Evolutionary conservation across 768 basidiomycete species (phyloP), one percentile per base, ranked within the genome.

Genomic region (Sporobolomyces roseus): DNA sequence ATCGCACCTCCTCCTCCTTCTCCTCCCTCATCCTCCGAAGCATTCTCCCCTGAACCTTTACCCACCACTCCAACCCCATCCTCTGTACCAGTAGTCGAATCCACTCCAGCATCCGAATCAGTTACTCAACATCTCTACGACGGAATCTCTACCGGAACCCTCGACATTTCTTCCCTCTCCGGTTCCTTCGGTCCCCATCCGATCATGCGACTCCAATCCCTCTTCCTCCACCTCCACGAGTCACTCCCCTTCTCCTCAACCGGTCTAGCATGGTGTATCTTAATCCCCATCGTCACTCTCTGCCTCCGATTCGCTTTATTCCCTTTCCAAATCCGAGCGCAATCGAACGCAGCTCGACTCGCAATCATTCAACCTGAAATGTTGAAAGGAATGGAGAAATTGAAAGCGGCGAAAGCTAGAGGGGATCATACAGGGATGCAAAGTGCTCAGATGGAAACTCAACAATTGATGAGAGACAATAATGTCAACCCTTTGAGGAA

Each of bases 181-280:
- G 64, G 67, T 49, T 63, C 71, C 16, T 73, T 65, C 64, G 71
- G 67, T 9, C 67, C 62, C 13, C 71, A 73, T 53, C 71, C 71
- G 17, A 73, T 73, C 58, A 69, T 73, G 67, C 67, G 71, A 50
- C 55, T 73, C 56, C 64, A 73, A 36, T 68, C 67, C 46, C 59
- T 73, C 45, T 69, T 73, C 64, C 61, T 73, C 51, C 63, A 73
- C 61, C 61, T 73, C 7, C 71, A 73, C 67, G 71, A 73, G 45
- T 63, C 60, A 23, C 69, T 73, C 56, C 71, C 71, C 2, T 36
- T 73, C 61, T 61, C 66, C 54, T 85, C 85, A 0, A 43, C 58
- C 3, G 87, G 86, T 43, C 78, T 91, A 66, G 87, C 88, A 0
- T 93, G 91, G 90, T 89, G 89, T 80, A 85, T 86, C 82, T 88